Conservation (phyloP, 2,329 filamentous ascomycete genomes). For the Fusarium sp. region DNA sequence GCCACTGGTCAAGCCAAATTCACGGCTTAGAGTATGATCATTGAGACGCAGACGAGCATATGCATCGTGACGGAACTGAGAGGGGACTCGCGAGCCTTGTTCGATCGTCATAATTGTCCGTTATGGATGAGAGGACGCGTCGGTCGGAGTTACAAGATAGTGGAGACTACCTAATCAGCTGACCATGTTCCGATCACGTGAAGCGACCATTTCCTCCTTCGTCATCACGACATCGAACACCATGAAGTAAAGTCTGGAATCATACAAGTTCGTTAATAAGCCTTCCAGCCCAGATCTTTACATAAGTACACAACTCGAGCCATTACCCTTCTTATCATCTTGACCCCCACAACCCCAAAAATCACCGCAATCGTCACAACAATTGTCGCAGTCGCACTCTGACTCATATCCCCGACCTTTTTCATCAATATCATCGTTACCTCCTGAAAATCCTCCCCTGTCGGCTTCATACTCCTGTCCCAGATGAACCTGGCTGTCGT, state of each 20-base stretch:
- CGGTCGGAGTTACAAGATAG: background rate
- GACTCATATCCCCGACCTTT: background rate
- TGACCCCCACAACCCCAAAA: slow-evolving; percentile 1
- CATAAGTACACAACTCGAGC: slow-evolving; percentile 24
- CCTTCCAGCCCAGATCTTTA: background rate
- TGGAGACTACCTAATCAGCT: background rate
- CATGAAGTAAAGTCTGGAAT: no score
- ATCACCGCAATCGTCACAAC: background rate
- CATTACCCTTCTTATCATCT: background rate
- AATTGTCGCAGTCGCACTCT: background rate
- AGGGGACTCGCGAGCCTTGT: background rate
- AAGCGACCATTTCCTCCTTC: no score
- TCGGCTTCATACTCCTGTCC: background rate
- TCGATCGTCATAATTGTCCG: background rate
- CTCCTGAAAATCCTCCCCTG: background rate
- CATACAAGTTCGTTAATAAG: background rate
- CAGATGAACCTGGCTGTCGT: background rate
- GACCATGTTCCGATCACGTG: no score
- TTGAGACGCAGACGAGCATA: background rate
- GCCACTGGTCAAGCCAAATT: background rate
- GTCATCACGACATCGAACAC: no score
- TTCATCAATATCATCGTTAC: background rate
- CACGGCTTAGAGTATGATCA: background rate
- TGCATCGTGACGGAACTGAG: background rate
- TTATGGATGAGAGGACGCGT: background rate